A percentile compares a stretch with the other conserved stretches of the same genome.
Evolutionary conservation across 768 basidiomycete species (phyloP).

Genomic region (Rickenella mellea): DNA sequence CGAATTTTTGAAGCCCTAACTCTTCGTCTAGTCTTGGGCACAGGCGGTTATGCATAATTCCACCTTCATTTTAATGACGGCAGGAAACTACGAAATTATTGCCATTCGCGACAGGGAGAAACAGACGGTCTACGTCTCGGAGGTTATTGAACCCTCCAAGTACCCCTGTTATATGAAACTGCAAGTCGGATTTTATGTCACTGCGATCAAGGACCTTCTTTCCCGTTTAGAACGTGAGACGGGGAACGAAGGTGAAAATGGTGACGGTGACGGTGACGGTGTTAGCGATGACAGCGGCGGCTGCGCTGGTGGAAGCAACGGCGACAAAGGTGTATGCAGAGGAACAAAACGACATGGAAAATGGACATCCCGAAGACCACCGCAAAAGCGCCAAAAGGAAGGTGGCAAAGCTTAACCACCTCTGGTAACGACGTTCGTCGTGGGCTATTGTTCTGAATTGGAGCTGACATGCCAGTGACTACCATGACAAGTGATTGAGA

Average conservation of each 20-base stretch:
- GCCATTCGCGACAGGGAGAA: conserved; percentile 9
- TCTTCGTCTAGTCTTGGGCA: conserved; percentile 15
- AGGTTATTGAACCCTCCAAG: conserved; percentile 8
- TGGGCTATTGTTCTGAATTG: no score
- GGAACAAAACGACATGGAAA: no score
- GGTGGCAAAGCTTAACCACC: background rate
- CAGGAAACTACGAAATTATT: conserved; percentile 10
- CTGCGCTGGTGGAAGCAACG: conserved; percentile 83
- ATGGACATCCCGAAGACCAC: background rate
- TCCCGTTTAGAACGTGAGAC: conserved; percentile 8
- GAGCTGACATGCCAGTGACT: no score
- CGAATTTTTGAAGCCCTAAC: no score
- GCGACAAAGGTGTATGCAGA: conserved; percentile 46
- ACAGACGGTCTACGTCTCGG: conserved; percentile 13
- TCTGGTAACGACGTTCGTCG: background rate
- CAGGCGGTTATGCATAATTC: conserved; percentile 8
- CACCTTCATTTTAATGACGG: conserved; percentile 8
- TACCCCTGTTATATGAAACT: conserved; percentile 14
- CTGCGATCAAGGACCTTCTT: conserved; percentile 13
- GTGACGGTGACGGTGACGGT: conserved; percentile 28
- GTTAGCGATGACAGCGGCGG: conserved; percentile 28
- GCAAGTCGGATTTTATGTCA: conserved; percentile 12
- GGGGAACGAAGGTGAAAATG: conserved; percentile 15
- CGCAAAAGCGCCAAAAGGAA: background rate
- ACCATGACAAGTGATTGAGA: no score